Conservation (phyloP, 2,329 filamentous ascomycete genomes). For the Xylaria arbuscula region DNA sequence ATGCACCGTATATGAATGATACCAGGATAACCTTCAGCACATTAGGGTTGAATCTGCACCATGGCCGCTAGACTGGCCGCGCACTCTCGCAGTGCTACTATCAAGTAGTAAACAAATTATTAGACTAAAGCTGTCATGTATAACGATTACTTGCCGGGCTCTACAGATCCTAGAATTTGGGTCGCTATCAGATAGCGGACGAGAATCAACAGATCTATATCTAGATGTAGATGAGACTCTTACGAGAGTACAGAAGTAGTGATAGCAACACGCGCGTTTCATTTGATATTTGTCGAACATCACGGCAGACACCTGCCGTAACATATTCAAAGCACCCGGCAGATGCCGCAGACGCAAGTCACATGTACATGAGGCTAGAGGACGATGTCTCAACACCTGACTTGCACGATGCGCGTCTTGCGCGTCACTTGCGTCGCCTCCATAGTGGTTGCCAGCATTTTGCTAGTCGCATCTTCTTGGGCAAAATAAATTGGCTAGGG, state of each 20-base stretch:
- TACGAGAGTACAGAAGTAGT: constrained; percentile 7
- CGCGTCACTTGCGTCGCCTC: constrained; percentile 5
- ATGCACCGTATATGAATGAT: constrained; percentile 21
- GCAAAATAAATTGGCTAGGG: background rate
- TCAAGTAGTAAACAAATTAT: constrained; percentile 4
- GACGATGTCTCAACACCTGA: constrained; percentile 10
- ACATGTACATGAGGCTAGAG: constrained; percentile 4
- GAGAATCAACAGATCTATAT: constrained; percentile 15
- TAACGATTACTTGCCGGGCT: background rate
- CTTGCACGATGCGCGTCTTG: background rate
- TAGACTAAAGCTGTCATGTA: constrained; percentile 1
- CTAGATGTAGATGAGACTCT: constrained; percentile 14
- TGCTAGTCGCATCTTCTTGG: background rate
- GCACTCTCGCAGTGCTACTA: constrained; percentile 19
- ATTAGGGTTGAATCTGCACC: constrained; percentile 27
- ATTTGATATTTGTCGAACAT: background rate
- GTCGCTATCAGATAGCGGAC: constrained; percentile 2
- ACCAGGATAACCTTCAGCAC: constrained; percentile 21
- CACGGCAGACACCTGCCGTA: background rate
- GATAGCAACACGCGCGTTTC: background rate
- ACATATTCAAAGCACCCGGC: constrained; percentile 1
- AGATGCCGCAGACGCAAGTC: background rate
- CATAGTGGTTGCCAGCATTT: background rate
- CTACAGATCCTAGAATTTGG: constrained; percentile 11
- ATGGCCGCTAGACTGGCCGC: constrained; percentile 28